phyloP scores from a whole-genome alignment of 2,329 filamentous ascomycete species.

The Apiospora koreana region DNA sequence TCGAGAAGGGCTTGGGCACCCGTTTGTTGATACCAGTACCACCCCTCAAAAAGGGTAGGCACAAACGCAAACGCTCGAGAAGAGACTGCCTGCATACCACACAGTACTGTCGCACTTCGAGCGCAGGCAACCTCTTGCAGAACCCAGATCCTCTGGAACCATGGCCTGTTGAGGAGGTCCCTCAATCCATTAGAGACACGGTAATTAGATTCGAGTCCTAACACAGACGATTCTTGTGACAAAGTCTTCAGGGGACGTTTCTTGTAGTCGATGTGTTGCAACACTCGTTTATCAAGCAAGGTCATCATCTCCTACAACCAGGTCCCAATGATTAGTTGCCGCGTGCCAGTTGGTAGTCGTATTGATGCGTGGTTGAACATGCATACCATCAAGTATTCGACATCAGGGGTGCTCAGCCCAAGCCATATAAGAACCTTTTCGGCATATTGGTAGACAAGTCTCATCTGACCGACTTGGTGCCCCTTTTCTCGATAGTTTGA shows the following conservation, averaged over 20 bases:
- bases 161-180: background rate
- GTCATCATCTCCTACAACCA: background rate
- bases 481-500: background rate
- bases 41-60: background rate
- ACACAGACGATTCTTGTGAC: background rate
- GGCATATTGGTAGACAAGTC: background rate
- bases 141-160: conserved; percentile 22
- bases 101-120: background rate
- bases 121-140: background rate
- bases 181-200: background rate
- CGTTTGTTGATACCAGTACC: no score
- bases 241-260: background rate
- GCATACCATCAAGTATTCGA: background rate
- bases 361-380: no score
- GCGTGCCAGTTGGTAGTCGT: no score
- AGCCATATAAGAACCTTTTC: background rate
- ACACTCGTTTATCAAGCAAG: background rate
- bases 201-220: background rate
- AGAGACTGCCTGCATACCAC: background rate
- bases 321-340: background rate
- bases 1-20: background rate
- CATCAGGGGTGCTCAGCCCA: background rate
- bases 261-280: background rate
- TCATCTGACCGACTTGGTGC: background rate
- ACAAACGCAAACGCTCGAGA: background rate